These are phyloP conservation scores for Irpex sp. DNA, from an alignment of 1,284 basidiomycete genomes.

Conservation along the genomic window DNA sequence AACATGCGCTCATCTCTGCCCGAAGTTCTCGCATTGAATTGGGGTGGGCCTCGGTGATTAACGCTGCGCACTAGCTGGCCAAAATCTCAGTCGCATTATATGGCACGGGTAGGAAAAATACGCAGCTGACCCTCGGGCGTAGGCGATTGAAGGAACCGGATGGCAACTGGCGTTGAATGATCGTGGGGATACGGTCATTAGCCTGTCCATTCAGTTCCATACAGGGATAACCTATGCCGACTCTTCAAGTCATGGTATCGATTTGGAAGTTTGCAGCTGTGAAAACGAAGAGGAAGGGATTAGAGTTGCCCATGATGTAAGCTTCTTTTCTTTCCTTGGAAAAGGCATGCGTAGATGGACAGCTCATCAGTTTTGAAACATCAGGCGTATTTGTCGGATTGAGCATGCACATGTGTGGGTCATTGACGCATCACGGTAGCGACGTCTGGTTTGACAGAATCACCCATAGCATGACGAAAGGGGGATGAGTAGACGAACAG, in stretches of 20 bases:
- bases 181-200: background rate
- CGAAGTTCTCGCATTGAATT: background rate
- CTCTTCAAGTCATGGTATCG: background rate
- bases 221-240: background rate
- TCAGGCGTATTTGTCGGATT: background rate
- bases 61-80: background rate
- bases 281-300: background rate
- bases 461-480: background rate
- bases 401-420: background rate
- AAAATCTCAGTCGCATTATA: background rate
- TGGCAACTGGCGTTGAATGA: background rate
- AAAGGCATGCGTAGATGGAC: background rate
- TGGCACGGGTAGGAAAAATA: background rate
- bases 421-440: background rate
- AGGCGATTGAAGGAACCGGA: background rate
- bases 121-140: background rate
- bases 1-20: background rate
- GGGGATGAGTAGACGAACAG: background rate
- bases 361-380: background rate
- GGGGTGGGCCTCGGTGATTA: background rate
- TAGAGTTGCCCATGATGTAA: conserved; percentile 1
- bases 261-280: background rate
- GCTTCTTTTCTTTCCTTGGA: background rate
- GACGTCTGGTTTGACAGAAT: background rate
- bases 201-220: background rate